Percentiles rank a stretch among this genome's conserved stretches.
Conservation (phyloP, 2,329 filamentous ascomycete genomes). For the Exophiala dermatitidis region DNA sequence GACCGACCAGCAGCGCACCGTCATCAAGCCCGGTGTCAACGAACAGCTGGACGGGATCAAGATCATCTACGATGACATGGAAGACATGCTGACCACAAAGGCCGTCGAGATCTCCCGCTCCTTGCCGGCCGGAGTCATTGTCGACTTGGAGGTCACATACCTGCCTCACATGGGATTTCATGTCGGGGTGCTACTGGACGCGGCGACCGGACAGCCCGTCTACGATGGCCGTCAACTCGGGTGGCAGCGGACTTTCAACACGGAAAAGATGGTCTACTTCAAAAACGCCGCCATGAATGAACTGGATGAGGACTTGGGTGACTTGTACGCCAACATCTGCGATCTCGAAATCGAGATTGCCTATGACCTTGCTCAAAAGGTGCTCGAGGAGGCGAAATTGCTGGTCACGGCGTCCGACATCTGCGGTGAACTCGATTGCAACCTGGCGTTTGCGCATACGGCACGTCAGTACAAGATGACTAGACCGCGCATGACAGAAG, state of each 20-base stretch:
- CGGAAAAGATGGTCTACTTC: slow-evolving; percentile 68
- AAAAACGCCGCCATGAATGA: slow-evolving; percentile 77
- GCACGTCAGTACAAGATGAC: slow-evolving; percentile 67
- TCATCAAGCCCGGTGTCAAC: slow-evolving; percentile 66
- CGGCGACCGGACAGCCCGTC: slow-evolving; percentile 49
- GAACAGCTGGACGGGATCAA: slow-evolving; percentile 70
- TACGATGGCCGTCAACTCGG: slow-evolving; percentile 58
- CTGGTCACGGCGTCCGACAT: slow-evolving; percentile 66
- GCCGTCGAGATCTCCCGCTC: slow-evolving; percentile 55
- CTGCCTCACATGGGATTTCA: slow-evolving; percentile 89
- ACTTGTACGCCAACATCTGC: slow-evolving; percentile 76
- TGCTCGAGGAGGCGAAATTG: slow-evolving; percentile 61
- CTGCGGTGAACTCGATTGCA: slow-evolving; percentile 75
- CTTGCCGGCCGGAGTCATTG: slow-evolving; percentile 52
- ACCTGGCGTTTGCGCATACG: slow-evolving; percentile 71
- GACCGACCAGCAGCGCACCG: slow-evolving; percentile 60
- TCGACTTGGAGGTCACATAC: slow-evolving; percentile 70
- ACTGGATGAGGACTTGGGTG: slow-evolving; percentile 73
- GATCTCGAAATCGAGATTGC: slow-evolving; percentile 87
- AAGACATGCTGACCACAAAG: slow-evolving; percentile 62
- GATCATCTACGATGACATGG: slow-evolving; percentile 68
- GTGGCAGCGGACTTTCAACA: slow-evolving; percentile 74
- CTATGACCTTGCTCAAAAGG: slow-evolving; percentile 62
- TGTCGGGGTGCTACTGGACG: slow-evolving; percentile 61
- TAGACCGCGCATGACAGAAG: slow-evolving; percentile 60